These are phyloP conservation scores for Beauveria caledonica DNA, from an alignment of 2,329 filamentous ascomycete species.

Conservation along the genomic window DNA sequence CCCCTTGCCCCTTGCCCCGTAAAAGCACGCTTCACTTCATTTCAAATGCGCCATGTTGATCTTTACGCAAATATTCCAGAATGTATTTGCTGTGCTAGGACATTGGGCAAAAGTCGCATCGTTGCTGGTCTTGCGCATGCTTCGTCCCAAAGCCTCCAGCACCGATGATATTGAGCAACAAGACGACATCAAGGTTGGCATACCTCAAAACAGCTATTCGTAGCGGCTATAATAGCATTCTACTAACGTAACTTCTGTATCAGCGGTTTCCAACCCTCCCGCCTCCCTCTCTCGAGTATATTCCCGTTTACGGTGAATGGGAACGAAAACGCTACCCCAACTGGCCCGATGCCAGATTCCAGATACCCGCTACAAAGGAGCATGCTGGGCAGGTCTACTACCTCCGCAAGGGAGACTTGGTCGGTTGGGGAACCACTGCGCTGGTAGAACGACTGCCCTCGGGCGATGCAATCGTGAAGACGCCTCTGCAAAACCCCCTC, in stretches of 20 bases:
- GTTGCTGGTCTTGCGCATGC: neutral
- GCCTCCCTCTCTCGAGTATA: conserved; percentile 9
- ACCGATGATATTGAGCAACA: neutral
- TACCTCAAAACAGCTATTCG: neutral
- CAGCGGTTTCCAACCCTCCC: neutral
- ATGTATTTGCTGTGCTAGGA: neutral
- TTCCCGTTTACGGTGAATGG: conserved; percentile 17
- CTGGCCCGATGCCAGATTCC: conserved; percentile 17
- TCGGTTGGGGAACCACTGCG: conserved; percentile 15
- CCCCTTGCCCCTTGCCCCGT: no score
- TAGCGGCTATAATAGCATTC: neutral
- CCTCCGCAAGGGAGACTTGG: conserved; percentile 16
- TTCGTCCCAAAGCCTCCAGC: neutral
- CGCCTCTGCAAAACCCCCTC: conserved; percentile 17
- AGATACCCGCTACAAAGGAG: conserved; percentile 14
- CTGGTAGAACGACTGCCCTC: conserved; percentile 17
- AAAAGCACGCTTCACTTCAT: neutral
- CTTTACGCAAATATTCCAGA: neutral
- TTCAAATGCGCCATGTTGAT: neutral
- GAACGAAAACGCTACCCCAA: conserved; percentile 15
- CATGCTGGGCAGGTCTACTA: conserved; percentile 16
- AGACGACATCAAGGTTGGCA: neutral
- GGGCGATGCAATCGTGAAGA: conserved; percentile 17
- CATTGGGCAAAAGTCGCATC: neutral
- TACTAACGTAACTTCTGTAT: neutral